Conservation (phyloP, 1,284 basidiomycete species). For the Malassezia cuniculi region DNA sequence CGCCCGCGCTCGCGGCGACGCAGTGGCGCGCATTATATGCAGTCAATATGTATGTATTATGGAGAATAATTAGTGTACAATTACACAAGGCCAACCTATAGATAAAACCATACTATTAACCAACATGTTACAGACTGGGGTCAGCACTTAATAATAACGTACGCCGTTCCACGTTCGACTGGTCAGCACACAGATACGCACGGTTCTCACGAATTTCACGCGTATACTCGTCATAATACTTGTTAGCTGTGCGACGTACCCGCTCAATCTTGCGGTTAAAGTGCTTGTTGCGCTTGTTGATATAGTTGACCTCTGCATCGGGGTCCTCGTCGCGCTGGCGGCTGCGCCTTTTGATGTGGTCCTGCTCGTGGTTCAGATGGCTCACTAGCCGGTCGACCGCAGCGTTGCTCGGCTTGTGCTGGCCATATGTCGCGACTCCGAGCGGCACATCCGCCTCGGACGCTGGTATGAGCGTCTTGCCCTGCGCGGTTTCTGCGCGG, state of each 20-base stretch:
- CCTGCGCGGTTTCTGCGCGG: background rate
- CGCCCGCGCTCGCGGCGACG: too few species aligned
- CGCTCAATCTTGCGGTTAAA: conserved; percentile 98
- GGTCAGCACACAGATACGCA: conserved; percentile 11
- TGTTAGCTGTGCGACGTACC: conserved; percentile 6
- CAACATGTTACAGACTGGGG: background rate
- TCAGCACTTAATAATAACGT: conserved; percentile 1
- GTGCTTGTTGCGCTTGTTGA: conserved; percentile 92
- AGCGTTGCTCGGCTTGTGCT: conserved; percentile 83
- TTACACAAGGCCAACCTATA: too few species aligned
- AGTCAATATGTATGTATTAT: too few species aligned
- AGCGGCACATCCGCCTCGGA: background rate
- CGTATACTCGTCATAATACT: conserved; percentile 93
- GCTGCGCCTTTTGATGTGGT: conserved; percentile 55
- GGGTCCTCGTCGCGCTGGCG: conserved; percentile 77
- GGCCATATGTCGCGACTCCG: conserved; percentile 55
- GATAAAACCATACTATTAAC: too few species aligned
- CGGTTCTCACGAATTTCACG: conserved; percentile 52
- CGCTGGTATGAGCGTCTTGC: background rate
- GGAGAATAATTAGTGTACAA: too few species aligned
- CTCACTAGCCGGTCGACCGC: conserved; percentile 80
- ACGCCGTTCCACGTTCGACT: conserved; percentile 21
- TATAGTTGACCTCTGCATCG: conserved; percentile 91
- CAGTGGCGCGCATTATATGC: too few species aligned
- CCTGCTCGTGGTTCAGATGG: conserved; percentile 77